Conservation (phyloP, 176 grass and related monocot species). For the Oryza officinalis region DNA sequence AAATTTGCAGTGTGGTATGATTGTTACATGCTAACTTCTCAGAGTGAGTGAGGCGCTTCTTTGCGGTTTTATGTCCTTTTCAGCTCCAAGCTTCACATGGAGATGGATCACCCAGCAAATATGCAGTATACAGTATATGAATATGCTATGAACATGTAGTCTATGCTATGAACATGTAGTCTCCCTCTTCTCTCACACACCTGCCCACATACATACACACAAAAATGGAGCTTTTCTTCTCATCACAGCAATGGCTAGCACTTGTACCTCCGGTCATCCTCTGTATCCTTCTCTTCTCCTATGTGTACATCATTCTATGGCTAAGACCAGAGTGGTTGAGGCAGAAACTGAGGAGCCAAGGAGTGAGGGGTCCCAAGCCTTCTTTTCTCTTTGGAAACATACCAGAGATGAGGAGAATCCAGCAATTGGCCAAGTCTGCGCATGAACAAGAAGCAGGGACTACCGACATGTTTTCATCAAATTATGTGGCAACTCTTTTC, state of each 20-base stretch:
- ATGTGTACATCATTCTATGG: constrained; percentile 45
- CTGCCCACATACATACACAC: too few relatives aligned
- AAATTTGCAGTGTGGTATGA: background rate
- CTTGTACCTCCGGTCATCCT: constrained; percentile 1
- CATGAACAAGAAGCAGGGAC: background rate
- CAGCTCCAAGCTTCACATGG: background rate
- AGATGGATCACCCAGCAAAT: constrained; percentile 18
- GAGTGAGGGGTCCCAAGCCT: constrained; percentile 72
- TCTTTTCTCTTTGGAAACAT: constrained; percentile 73
- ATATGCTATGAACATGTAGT: background rate
- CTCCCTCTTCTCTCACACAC: background rate
- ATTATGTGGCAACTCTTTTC: constrained; percentile 56
- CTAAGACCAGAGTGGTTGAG: constrained; percentile 54
- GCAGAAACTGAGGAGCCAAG: constrained; percentile 61
- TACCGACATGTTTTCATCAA: constrained; percentile 4
- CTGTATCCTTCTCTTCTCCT: constrained; percentile 30
- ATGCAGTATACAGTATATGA: background rate
- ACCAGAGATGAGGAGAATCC: constrained; percentile 63
- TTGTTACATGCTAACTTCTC: background rate
- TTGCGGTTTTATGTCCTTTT: background rate
- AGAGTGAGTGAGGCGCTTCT: background rate
- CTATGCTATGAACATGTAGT: background rate
- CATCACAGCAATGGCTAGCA: background rate
- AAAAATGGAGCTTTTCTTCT: constrained; percentile 8
- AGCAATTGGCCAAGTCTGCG: constrained; percentile 19